Percentiles rank a stretch among this genome's conserved stretches.
Evolutionary conservation across 352 stramenopile genomes (phyloP).

Genomic region (Pythium aristosporum): DNA sequence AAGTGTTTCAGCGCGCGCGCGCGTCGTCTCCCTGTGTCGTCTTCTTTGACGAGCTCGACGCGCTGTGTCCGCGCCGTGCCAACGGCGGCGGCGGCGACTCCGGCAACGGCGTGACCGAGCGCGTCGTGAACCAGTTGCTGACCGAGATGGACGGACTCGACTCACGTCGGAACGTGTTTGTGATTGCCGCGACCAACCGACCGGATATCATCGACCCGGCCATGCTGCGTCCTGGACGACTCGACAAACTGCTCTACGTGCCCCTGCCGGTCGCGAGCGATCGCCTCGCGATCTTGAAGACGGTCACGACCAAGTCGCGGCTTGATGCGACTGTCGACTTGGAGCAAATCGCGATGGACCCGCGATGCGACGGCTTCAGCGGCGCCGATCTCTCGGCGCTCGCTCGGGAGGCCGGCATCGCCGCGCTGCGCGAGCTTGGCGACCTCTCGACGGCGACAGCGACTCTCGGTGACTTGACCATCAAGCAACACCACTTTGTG

Average conservation of each 20-base stretch:
- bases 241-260: conserved; percentile 99
- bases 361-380: conserved; percentile 93
- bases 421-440: conserved; percentile 65
- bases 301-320: conserved; percentile 74
- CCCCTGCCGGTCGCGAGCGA: conserved; percentile 88
- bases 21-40: conserved; percentile 98
- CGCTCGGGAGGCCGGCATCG: conserved; percentile 95
- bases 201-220: conserved; percentile 99
- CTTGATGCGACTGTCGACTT: conserved; percentile 85
- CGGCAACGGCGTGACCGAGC: conserved; percentile 91
- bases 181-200: conserved; percentile 94
- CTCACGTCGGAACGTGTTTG: conserved; percentile 94
- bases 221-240: conserved; percentile 97
- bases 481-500: conserved; percentile 68
- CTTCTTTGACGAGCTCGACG: conserved; percentile 99
- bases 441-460: conserved; percentile 23
- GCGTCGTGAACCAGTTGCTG: conserved; percentile 97
- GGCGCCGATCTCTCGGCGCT: conserved; percentile 97
- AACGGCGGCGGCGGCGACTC: conserved; percentile 56
- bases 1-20: conserved; percentile 97
- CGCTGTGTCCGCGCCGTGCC: conserved; percentile 92
- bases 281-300: conserved; percentile 91
- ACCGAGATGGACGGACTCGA: conserved; percentile 99
- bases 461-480: conserved; percentile 34
- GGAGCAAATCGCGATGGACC: conserved; percentile 85